phyloP scores from a whole-genome alignment of 495 filamentous ascomycete species.

The Penicillium egyptiacum region DNA sequence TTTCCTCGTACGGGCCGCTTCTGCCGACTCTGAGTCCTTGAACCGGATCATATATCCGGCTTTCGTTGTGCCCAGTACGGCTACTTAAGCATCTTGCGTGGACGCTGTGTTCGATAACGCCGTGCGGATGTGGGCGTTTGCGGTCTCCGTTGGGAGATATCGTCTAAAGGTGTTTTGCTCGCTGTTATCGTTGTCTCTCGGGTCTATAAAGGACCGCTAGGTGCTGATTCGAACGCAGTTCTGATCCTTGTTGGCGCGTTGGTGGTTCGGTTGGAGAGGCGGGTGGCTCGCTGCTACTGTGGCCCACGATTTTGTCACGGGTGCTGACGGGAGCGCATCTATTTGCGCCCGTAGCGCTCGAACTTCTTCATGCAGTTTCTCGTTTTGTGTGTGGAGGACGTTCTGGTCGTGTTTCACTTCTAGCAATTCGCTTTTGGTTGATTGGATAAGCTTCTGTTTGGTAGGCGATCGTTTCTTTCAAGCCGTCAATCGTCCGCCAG shows the following conservation, averaged over 20 bases:
- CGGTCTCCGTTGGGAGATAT: slow-evolving; percentile 23
- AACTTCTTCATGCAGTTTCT: slow-evolving; percentile 22
- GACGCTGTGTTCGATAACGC: slow-evolving; percentile 12
- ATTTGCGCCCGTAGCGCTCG: slow-evolving; percentile 14
- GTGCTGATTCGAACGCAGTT: slow-evolving; percentile 4
- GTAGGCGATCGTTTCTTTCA: slow-evolving; percentile 17
- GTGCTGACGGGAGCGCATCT: slow-evolving; percentile 3
- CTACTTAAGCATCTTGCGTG: slow-evolving; percentile 21
- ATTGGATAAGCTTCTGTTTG: slow-evolving; percentile 18
- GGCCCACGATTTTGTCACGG: neutral
- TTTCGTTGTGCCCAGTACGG: neutral
- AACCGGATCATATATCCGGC: neutral
- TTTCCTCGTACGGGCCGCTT: slow-evolving; percentile 8
- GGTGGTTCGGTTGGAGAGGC: too few relatives aligned
- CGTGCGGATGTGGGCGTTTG: slow-evolving; percentile 18
- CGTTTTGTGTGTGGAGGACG: slow-evolving; percentile 19
- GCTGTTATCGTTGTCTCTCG: slow-evolving; percentile 19
- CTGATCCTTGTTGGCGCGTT: neutral
- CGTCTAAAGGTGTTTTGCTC: slow-evolving; percentile 19
- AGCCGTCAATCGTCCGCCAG: slow-evolving; percentile 18
- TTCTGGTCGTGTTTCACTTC: slow-evolving; percentile 25
- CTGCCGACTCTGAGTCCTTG: too few relatives aligned
- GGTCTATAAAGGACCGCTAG: slow-evolving; percentile 21
- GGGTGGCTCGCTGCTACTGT: too few relatives aligned
- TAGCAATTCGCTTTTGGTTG: slow-evolving; percentile 16